Evolutionary conservation across 192 early-diverging fungal genomes (phyloP), one percentile per base, ranked within the genome.

Genomic region (Dispira parvispora): DNA sequence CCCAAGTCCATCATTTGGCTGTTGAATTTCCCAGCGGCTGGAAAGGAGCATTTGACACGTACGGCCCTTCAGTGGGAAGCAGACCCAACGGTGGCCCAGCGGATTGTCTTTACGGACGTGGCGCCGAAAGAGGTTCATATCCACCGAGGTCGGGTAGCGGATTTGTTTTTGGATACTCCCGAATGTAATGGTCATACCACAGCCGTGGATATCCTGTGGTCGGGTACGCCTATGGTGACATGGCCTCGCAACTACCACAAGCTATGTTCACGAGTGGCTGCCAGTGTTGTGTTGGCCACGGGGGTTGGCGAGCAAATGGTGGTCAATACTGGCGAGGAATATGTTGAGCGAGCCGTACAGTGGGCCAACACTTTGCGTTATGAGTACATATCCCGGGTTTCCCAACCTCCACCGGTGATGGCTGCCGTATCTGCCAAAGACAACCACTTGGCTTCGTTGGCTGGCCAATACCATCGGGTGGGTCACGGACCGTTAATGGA

Each of bases 101-200:
- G 91, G 46, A 80, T 96, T 6, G 68, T 93, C 28, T 92, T 94
- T 69, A 96, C 91, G 0, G 88, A 88, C 60, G 83, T 84, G 9
- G 87, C 85, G 25, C 82, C 78, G 14, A 93, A 94, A 63, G 84
- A 94, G 52, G 69, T 91, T 52, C 93, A 96, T 65, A 90, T 96
- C 61, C 84, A 89, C 64, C 89, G 93, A 43, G 89, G 91, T 27
- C 85, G 91, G 20, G 81, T 94, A 13, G 91, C 91, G 0, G 93
- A 96, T 63, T 63, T 92, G 38, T 93, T 96, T 63, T 73, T 96
- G 54, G 93, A 96, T 69, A 94, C 91, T 23, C 86, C 91, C n/a
- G 89, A 93, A 68, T 94, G 92, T 70, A 96, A 96, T 70, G 93
- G 91, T 0, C 93, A 96, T 56, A 96, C 93, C 2, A 96, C 93